A percentile compares a stretch with the other conserved stretches of the same genome.
Evolutionary conservation across 306 rosid species (phyloP).

Genomic region (Trifolium subterraneum): DNA sequence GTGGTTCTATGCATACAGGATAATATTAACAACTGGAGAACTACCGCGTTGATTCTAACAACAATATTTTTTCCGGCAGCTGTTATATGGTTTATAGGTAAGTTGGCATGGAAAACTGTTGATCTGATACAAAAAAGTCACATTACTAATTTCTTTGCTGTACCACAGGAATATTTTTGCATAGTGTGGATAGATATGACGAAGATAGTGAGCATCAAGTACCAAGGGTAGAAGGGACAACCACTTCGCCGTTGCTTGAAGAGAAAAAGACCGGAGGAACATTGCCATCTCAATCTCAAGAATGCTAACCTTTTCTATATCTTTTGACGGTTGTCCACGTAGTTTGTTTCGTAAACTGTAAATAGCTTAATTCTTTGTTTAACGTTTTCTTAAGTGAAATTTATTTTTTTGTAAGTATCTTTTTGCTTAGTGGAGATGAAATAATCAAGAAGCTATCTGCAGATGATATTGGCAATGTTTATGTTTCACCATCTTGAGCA

Average conservation of each 20-base stretch:
- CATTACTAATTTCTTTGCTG: conserved; percentile 11
- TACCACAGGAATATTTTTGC: conserved; percentile 69
- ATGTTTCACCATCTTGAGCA: conserved; percentile 8
- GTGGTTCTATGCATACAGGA: conserved; percentile 59
- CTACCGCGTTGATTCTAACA: conserved; percentile 72
- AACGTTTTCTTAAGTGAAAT: not conserved
- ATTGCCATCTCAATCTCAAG: conserved; percentile 43
- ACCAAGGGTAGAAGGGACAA: conserved; percentile 43
- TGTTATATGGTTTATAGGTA: conserved; percentile 80
- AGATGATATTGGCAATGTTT: not conserved
- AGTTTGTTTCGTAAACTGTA: conserved; percentile 37
- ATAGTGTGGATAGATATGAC: conserved; percentile 62
- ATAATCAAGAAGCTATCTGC: not conserved
- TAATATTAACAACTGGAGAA: conserved; percentile 75
- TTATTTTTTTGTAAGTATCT: conserved; percentile 28
- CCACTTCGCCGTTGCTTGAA: conserved; percentile 61
- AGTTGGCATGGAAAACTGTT: conserved; percentile 32
- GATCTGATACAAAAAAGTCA: conserved; percentile 19
- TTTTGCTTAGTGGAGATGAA: conserved; percentile 31
- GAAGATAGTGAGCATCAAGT: conserved; percentile 57
- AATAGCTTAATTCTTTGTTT: conserved; percentile 37
- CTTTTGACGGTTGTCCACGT: not conserved
- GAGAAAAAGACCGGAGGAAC: conserved; percentile 44
- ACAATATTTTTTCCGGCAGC: conserved; percentile 77
- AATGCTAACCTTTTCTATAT: not conserved